These are phyloP conservation scores for Astraeus odoratus DNA, from an alignment of 768 basidiomycete genomes.

Conservation along the genomic window DNA sequence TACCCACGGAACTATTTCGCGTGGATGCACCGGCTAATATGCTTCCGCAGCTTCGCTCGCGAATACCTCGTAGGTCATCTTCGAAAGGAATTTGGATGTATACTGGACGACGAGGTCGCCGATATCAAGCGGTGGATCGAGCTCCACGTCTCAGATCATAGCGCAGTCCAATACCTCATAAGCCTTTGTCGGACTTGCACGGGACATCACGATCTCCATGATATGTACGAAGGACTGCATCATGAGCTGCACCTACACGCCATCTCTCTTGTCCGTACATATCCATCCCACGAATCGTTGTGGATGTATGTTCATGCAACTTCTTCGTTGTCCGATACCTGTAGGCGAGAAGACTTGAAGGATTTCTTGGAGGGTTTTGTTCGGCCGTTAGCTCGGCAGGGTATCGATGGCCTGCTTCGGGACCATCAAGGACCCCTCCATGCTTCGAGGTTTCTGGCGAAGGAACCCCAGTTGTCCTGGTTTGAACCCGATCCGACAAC, in stretches of 20 bases:
- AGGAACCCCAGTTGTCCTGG: not conserved
- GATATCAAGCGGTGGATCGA: slow-evolving; percentile 47
- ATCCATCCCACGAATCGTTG: slow-evolving; percentile 53
- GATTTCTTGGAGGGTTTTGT: slow-evolving; percentile 14
- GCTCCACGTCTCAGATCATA: slow-evolving; percentile 60
- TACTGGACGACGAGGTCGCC: slow-evolving; percentile 35
- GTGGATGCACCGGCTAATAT: slow-evolving; percentile 56
- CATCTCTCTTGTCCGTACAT: slow-evolving; percentile 39
- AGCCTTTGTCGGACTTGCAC: slow-evolving; percentile 23
- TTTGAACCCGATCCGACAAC: no score
- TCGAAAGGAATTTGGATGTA: slow-evolving; percentile 15
- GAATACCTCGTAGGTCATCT: slow-evolving; percentile 13
- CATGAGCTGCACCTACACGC: slow-evolving; percentile 33
- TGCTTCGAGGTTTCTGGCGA: not conserved
- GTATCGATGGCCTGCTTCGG: no score
- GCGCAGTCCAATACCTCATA: slow-evolving; percentile 51
- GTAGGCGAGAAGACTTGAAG: not conserved
- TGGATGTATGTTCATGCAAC: slow-evolving; percentile 43
- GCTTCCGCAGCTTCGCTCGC: slow-evolving; percentile 31
- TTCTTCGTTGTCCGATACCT: slow-evolving; percentile 1
- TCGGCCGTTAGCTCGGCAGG: slow-evolving; percentile 9
- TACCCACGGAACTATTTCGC: slow-evolving; percentile 74
- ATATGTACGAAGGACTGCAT: slow-evolving; percentile 3
- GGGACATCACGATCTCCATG: slow-evolving; percentile 2
- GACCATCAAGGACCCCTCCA: slow-evolving; percentile 2